phyloP scores from a whole-genome alignment of 305 asterid genomes.

The Fraxinus angustifolia region DNA sequence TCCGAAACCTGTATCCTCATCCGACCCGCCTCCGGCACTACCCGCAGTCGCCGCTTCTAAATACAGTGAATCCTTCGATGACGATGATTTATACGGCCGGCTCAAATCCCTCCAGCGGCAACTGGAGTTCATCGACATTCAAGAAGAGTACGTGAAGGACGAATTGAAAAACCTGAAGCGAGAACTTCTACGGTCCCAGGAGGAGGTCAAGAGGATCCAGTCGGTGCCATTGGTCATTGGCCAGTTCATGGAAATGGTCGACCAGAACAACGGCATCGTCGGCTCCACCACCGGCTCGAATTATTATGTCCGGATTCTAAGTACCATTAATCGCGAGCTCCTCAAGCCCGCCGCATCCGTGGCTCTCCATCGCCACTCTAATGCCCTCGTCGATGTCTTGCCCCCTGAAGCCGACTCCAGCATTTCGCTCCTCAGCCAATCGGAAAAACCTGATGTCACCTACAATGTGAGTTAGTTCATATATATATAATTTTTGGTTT shows the following conservation, averaged over 20 bases:
- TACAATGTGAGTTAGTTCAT: constrained; percentile 44
- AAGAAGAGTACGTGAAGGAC: constrained; percentile 80
- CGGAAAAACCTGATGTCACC: constrained; percentile 83
- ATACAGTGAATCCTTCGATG: constrained; percentile 5
- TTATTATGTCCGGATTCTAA: constrained; percentile 74
- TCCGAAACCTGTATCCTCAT: constrained; percentile 34
- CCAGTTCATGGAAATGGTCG: constrained; percentile 95
- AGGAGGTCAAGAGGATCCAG: constrained; percentile 84
- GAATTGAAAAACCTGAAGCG: constrained; percentile 81
- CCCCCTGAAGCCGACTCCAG: constrained; percentile 95
- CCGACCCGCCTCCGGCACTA: constrained; percentile 17
- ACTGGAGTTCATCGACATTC: constrained; percentile 74
- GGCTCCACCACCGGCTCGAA: constrained; percentile 94
- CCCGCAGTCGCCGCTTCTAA: constrained; percentile 19
- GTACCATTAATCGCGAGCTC: constrained; percentile 76
- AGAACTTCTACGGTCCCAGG: constrained; percentile 80
- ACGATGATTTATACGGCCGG: constrained; percentile 68
- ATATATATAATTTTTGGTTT: neutral
- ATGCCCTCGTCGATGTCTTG: constrained; percentile 80
- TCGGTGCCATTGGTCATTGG: constrained; percentile 90
- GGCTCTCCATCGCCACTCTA: constrained; percentile 77
- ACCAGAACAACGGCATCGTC: constrained; percentile 74
- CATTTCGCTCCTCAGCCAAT: constrained; percentile 75
- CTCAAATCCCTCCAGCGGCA: constrained; percentile 72
- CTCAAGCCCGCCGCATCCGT: constrained; percentile 85